Base-by-base conservation (phyloP, 2,329 filamentous ascomycete species). In the Alternaria conjuncta region DNA sequence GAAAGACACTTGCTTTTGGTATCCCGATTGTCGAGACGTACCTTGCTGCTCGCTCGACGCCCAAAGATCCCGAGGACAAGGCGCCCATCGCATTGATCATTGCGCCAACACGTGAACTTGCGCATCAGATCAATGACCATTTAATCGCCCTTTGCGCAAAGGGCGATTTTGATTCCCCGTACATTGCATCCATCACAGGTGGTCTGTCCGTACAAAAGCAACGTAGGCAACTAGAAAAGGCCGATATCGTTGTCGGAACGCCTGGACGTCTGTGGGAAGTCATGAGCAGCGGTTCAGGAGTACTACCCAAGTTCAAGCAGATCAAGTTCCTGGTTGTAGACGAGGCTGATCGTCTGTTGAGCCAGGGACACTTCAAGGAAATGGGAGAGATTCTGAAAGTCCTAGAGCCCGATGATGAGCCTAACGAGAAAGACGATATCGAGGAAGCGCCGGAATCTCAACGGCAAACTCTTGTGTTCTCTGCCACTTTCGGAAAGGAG, bases 121-220 rank as follows among this genome's bases (percentile, higher is more conserved):
- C 96, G 0, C 94, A 97, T 81, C 96, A 99, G 80, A 87, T 99
- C 67, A 88, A 90, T 15, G 89, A 91, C 25, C 96, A 98, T 81
- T 86, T 98, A 64, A 91, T 87, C 53, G 88, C 89, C 0, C 84
- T 99, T 6, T 95, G 91, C 75, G 84, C 87, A 1, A 86, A 85
- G 57, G 84, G 88, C 1, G 88, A 91, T 0, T 91, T 90, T 59
- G 86, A 82, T 4, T 78, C 82, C 43, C 86, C 86, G 3, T 81
- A 78, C 13, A 84, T 97, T n/a, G 94, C 92, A 55, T 93, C 95
- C 0, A 86, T 99, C 7, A 99, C 95, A 0, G 96, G 96, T 71
- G 96, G 96, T 44, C 81, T 99, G 30, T 96, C 96, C 3, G 87
- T 97, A n/a, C 91, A 96, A 69, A 99, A 99, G 81, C 96, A 99